Evolutionary conservation across 2,329 filamentous ascomycete species (phyloP).

Genomic region (Tolypocladium album): DNA sequence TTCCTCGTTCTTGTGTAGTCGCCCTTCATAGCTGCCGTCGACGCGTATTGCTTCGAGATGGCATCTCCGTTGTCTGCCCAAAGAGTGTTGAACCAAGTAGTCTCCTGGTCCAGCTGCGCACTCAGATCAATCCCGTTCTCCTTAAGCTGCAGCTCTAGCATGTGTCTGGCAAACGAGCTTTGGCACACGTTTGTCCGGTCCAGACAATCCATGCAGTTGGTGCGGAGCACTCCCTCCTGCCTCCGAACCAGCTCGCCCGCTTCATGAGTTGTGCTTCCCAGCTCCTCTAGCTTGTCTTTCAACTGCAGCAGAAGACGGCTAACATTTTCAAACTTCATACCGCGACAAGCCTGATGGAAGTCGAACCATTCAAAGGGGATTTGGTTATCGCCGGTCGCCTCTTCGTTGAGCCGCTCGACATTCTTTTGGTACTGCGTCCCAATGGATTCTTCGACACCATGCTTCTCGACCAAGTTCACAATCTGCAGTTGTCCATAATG

Average conservation of each 20-base stretch:
- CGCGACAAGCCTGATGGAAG: conserved; percentile 83
- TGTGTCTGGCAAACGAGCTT: conserved; percentile 76
- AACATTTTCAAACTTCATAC: conserved; percentile 98
- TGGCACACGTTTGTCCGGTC: conserved; percentile 95
- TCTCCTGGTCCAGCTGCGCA: conserved; percentile 64
- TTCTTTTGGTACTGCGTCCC: conserved; percentile 67
- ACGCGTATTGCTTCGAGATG: conserved; percentile 91
- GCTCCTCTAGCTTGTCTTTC: conserved; percentile 52
- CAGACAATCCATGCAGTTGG: conserved; percentile 97
- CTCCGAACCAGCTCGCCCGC: conserved; percentile 29
- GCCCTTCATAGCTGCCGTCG: conserved; percentile 89
- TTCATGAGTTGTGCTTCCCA: conserved; percentile 57
- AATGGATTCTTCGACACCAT: conserved; percentile 69
- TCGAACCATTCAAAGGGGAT: conserved; percentile 86
- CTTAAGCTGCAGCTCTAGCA: conserved; percentile 69
- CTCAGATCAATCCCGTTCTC: conserved; percentile 67
- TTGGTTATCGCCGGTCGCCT: conserved; percentile 32
- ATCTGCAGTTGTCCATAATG: conserved; percentile 70
- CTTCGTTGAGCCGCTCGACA: conserved; percentile 55
- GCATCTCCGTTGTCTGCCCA: conserved; percentile 98
- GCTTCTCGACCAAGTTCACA: conserved; percentile 81
- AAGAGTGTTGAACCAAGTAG: conserved; percentile 87
- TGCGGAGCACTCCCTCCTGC: conserved; percentile 74
- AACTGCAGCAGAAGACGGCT: conserved; percentile 65
- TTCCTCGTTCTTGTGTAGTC: conserved; percentile 91